Evolutionary conservation across 768 basidiomycete genomes (phyloP).

Genomic region (Sporobolomyces phaffii): DNA sequence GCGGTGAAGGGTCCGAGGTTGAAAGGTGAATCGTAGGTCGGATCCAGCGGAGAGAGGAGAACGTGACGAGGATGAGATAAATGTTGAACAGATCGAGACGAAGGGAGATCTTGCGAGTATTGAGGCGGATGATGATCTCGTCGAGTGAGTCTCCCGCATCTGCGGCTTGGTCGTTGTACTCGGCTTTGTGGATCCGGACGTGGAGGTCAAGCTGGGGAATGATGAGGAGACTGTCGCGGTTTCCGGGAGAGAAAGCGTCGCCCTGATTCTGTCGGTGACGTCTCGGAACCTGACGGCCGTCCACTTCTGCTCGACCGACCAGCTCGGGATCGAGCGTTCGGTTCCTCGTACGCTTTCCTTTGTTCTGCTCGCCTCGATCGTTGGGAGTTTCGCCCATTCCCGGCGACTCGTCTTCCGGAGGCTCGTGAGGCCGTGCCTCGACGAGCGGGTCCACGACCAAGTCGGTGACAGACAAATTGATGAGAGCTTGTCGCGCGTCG

Average conservation of each 20-base stretch:
- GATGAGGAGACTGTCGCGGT: constrained; percentile 16
- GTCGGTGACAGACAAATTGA: constrained; percentile 17
- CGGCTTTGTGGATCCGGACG: constrained; percentile 1
- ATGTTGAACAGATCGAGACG: constrained; percentile 55
- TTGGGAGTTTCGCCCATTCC: not conserved
- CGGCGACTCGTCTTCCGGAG: not conserved
- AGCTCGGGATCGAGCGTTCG: constrained; percentile 35
- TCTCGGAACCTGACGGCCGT: constrained; percentile 11
- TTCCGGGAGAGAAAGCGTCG: not conserved
- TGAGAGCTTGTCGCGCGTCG: constrained; percentile 24
- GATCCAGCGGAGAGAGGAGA: constrained; percentile 32
- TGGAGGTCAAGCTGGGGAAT: constrained; percentile 13
- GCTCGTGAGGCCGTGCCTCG: constrained; percentile 23
- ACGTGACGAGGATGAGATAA: constrained; percentile 52
- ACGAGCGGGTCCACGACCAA: constrained; percentile 37
- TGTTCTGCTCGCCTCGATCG: not conserved
- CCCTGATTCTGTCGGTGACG: not conserved
- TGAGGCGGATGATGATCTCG: constrained; percentile 19
- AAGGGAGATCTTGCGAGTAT: constrained; percentile 34
- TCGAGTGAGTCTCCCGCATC: constrained; percentile 12
- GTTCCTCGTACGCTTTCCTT: not conserved
- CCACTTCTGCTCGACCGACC: constrained; percentile 28
- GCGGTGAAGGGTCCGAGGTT: not conserved
- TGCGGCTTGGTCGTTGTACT: constrained; percentile 5
- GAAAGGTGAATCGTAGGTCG: not conserved